Base-by-base conservation (phyloP, 257 asterid species). In the Solanum chmielewskii region DNA sequence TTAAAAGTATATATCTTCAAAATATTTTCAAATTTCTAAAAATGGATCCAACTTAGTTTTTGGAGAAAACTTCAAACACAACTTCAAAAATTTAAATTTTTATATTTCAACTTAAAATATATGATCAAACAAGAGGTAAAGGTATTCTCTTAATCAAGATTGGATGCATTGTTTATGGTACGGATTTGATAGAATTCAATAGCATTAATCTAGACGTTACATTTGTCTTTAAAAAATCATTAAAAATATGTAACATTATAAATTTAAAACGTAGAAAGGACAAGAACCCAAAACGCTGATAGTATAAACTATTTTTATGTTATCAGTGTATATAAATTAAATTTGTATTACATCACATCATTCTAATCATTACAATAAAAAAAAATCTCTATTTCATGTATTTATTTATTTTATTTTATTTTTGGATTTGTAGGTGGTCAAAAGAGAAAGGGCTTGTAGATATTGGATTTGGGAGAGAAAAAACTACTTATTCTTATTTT, bases 381-480 rank as follows among this genome's bases (percentile, higher is more conserved):
- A 29, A 29, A 29, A 29, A 29, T 29, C 15, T 7, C 21, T 69
- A 7, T 14, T 14, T 15, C 1, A 4, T 77, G 13, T 33, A 70
- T 33, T 12, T 21, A 1, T 27, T 35, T 37, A 7, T 73, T 39
- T n/a, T n/a, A 11, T 31, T 41, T 11, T 27, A 9, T 20, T 18
- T 27, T 9, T 42, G 52, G 4, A 12, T 70, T 20, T 44, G 25
- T 60, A 93, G 98, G 86, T 94, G 98, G 98, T 89, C 95, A 11
- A 81, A 85, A 87, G 90, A 91, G 86, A 89, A 91, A 88, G 90
- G 95, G 11, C 92, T 94, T 0, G 88, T 89, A 35, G 92, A 92
- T 52, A 90, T 93, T 88, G 98, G 98, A 88, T 94, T 94, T 85
- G 98, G 96, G 83, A 89, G 98, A 84, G 94, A 93, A 27, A 94